Evolutionary conservation across 75 land plant genomes (phyloP), one percentile per base, ranked within the genome.

Genomic region (Picea sitchensis): DNA sequence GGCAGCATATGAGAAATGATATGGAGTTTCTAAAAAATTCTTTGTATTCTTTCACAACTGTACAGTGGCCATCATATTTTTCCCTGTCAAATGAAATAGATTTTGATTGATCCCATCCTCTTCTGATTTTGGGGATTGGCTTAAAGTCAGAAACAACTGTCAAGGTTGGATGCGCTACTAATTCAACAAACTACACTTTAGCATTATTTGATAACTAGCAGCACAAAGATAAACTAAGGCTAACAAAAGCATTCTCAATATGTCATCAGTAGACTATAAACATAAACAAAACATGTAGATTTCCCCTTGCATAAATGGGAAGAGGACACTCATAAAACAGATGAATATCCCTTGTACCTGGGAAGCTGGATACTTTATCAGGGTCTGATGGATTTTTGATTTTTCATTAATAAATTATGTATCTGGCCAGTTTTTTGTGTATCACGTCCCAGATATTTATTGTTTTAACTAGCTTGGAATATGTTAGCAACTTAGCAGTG

Each of bases 1-100:
- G 54, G 23, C 73, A 44, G 51, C 14, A 5, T 67, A 47, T 65
- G 71, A 67, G 73, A 41, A 68, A 68, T 34, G 72, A 68, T 11
- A 32, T 38, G 23, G 21, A 71, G 38, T 18, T 38, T 11, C 73
- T 41, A 36, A 44, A 44, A 36, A 44, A 44, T 18, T 1, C 3
- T 2, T 71, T 41, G 38, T 71, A 15, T 41, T 15, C 54, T 71
- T 71, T 47, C 54, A 44, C 9, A 67, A 71, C 23, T 71, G 73
- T 14, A n/a, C 20, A 47, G 26, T 44, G 73, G 26, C 26, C 5
- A 1, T 44, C 8, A 38, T 71, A 67, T 34, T 67, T 41, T 71
- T 20, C 54, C 3, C 20, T 41, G 5, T 38, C 36, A 69, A n/a
- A 20, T 20, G 44, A 38, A 17, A 41, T 20, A 11, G n/a, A 21